Evolutionary conservation across 2,329 filamentous ascomycete species (phyloP).

Genomic region (Polychaeton citri): DNA sequence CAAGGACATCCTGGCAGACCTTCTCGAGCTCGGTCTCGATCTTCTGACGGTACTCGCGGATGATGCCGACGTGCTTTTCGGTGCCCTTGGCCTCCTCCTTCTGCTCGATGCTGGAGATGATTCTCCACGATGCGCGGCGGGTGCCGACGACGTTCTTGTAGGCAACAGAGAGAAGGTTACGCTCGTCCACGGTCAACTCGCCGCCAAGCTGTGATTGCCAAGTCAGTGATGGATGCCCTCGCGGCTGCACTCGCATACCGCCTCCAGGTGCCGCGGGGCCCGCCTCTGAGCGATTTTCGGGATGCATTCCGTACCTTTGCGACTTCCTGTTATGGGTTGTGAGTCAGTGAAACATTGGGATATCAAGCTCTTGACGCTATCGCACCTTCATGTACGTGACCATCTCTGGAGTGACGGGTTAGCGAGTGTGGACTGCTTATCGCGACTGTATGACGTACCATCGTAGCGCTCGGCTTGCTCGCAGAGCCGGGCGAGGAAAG

Average conservation of each 20-base stretch:
- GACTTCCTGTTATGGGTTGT: constrained; percentile 54
- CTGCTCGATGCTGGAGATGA: constrained; percentile 99
- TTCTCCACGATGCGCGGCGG: constrained; percentile 96
- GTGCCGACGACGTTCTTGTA: constrained; percentile 99
- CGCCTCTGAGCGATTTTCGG: constrained; percentile 6
- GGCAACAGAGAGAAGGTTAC: constrained; percentile 91
- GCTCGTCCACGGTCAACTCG: constrained; percentile 56
- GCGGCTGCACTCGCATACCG: too few species aligned
- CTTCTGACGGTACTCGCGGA: constrained; percentile 96
- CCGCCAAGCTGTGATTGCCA: constrained; percentile 41
- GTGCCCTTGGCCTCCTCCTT: constrained; percentile 99
- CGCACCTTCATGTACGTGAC: constrained; percentile 94
- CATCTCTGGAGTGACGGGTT: constrained; percentile 52
- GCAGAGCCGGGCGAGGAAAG: constrained; percentile 98
- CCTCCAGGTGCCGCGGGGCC: constrained; percentile 2
- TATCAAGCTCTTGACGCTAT: background rate
- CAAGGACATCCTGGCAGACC: constrained; percentile 95
- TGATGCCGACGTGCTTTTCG: constrained; percentile 85
- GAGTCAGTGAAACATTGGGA: constrained; percentile 18
- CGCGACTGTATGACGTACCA: constrained; percentile 43
- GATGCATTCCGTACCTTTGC: constrained; percentile 54
- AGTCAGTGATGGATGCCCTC: background rate
- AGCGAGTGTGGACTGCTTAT: constrained; percentile 10
- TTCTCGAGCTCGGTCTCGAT: constrained; percentile 95
- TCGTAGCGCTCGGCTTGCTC: constrained; percentile 99